These are phyloP conservation scores for Trichoderma orchidacearum DNA, from an alignment of 495 filamentous ascomycete genomes.

Conservation along the genomic window DNA sequence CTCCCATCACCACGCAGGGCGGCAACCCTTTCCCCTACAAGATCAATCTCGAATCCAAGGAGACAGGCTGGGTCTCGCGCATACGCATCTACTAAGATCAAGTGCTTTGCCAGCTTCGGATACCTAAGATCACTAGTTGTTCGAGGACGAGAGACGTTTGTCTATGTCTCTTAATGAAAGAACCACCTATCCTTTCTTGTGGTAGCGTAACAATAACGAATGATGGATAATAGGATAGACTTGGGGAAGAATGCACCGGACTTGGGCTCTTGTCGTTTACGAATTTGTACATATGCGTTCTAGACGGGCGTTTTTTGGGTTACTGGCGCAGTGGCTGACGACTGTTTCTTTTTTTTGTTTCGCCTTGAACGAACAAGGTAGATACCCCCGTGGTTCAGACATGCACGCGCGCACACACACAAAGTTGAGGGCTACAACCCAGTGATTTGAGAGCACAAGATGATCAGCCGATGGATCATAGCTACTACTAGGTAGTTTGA, in stretches of 20 bases:
- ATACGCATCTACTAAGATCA: slow-evolving; percentile 57
- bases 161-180: too few species aligned
- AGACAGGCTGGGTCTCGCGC: slow-evolving; percentile 56
- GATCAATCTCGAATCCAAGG: slow-evolving; percentile 71
- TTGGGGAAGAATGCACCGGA: background rate
- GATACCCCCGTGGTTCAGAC: too few species aligned
- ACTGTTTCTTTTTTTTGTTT: background rate
- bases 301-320: background rate
- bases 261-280: background rate
- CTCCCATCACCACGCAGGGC: slow-evolving; percentile 87
- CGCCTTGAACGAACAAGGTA: background rate
- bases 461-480: too few species aligned
- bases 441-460: too few species aligned
- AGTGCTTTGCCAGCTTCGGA: background rate
- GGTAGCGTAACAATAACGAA: slow-evolving; percentile 5
- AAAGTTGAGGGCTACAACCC: too few species aligned
- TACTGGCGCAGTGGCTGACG: background rate
- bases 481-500: too few species aligned
- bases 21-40: slow-evolving; percentile 91
- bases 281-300: background rate
- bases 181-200: too few species aligned
- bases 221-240: background rate
- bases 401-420: too few species aligned
- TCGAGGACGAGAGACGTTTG: slow-evolving; percentile 1
- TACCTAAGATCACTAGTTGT: too few species aligned